Evolutionary conservation across 2,329 filamentous ascomycete genomes (phyloP), one percentile per base, ranked within the genome.

Genomic region (Rutstroemia sydowiana): DNA sequence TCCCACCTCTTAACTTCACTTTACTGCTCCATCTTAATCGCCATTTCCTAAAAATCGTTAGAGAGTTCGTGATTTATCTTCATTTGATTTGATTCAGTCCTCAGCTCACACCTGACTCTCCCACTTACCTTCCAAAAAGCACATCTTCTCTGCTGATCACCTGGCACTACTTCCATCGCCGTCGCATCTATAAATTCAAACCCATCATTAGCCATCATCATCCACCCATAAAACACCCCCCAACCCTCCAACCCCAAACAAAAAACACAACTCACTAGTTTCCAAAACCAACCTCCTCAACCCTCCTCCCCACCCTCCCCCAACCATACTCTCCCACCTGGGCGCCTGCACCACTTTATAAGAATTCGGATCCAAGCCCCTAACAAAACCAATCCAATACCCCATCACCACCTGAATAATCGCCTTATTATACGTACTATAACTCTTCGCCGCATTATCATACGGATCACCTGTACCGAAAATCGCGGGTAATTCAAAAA

Each of bases 381-480:
- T 58, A 40, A 70, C 67, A 54, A 75, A 75, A n/a, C 68, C 71
- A 10, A 72, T 68, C 64, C 66, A 74, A 55, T 74, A 75, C 13
- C 67, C 52, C 68, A 69, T 70, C 21, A 67, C 53, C 2, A 69
- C 52, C 1, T 64, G 64, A 1, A 70, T 62, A 16, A 69, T 63
- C 1, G 52, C 53, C 1, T 56, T 53, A 50, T 70, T 70, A 32
- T 63, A 65, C 13, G 60, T 65, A 32, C 59, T 61, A 32, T 63
- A 66, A 21, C 60, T 63, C 3, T 48, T 65, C 14, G 65, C 65
- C 31, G 68, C 58, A 41, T 66, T 63, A 1, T 64, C 62, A 10
- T 58, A 58, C 0, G 65, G 60, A 18, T 62, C 62, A 14, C 58
- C 69, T 4, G 68, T 64, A 18, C 66, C 65, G 62, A 70, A 73